A percentile compares a stretch with the other conserved stretches of the same genome.
Conservation (phyloP, 2,329 filamentous ascomycete species). For the Aureobasidium mangrovei region DNA sequence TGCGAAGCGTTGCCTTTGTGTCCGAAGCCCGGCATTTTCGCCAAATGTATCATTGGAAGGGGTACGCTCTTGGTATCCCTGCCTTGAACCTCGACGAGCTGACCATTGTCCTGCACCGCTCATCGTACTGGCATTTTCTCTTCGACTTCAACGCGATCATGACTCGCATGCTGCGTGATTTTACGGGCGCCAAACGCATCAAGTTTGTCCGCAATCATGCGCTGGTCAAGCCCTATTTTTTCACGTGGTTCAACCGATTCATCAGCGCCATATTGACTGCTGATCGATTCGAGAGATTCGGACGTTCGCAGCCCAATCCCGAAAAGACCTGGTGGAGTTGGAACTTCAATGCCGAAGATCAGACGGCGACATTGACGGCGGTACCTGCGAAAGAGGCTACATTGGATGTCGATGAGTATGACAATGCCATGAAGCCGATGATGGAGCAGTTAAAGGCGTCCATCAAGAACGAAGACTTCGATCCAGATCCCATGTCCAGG, state of each 20-base stretch:
- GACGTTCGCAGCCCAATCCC: constrained; percentile 23
- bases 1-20: constrained; percentile 28
- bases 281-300: constrained; percentile 34
- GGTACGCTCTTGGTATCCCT: constrained; percentile 26
- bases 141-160: constrained; percentile 28
- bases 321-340: constrained; percentile 34
- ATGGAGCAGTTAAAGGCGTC: constrained; percentile 28
- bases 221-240: constrained; percentile 29
- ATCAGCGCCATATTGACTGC: constrained; percentile 33
- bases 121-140: constrained; percentile 28
- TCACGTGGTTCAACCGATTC: constrained; percentile 31
- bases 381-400: constrained; percentile 21
- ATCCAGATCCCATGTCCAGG: constrained; percentile 27
- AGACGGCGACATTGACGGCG: constrained; percentile 27
- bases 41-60: constrained; percentile 26
- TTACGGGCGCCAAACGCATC: constrained; percentile 28
- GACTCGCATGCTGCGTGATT: constrained; percentile 26
- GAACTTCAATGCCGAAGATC: constrained; percentile 24
- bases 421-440: constrained; percentile 30
- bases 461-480: constrained; percentile 30
- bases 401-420: constrained; percentile 31
- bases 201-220: constrained; percentile 29
- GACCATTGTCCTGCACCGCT: constrained; percentile 25
- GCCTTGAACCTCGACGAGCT: constrained; percentile 25
- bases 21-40: constrained; percentile 26